Conservation (phyloP, 139 green algal genomes). For the Protoeuglena noctilucae region DNA sequence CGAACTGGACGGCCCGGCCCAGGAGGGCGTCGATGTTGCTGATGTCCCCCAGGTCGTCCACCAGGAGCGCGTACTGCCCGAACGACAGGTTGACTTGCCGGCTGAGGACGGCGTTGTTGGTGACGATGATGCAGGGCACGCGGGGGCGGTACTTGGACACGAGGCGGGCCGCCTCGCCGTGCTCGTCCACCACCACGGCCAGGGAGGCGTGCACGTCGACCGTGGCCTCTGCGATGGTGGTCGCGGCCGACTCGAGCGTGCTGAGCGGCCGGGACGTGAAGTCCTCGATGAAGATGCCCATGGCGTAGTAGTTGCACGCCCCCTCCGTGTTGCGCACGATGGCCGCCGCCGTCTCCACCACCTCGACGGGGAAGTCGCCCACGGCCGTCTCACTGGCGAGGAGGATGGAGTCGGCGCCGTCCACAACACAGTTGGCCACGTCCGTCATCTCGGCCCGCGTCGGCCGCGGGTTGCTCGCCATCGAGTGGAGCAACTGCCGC, state of each 20-base stretch:
- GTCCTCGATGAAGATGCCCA: conserved; percentile 33
- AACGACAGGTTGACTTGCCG: background rate
- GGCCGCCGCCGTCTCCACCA: conserved; percentile 16
- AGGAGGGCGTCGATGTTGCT: background rate
- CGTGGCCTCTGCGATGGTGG: conserved; percentile 15
- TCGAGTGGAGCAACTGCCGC: conserved; percentile 33
- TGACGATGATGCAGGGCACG: conserved; percentile 6
- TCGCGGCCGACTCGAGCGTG: conserved; percentile 22
- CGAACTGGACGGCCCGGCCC: background rate
- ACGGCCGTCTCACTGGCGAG: conserved; percentile 31
- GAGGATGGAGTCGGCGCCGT: conserved; percentile 32
- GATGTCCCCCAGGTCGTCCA: background rate
- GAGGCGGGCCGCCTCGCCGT: background rate
- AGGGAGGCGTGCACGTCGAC: conserved; percentile 12
- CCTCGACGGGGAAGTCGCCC: conserved; percentile 32
- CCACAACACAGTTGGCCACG: conserved; percentile 37
- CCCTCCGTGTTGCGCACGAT: conserved; percentile 36
- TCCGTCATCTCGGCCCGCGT: conserved; percentile 46
- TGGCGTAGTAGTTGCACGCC: conserved; percentile 30
- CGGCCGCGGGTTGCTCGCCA: conserved; percentile 32
- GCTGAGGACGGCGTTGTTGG: background rate
- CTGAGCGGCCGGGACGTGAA: conserved; percentile 33
- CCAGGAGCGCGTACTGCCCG: background rate
- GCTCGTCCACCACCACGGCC: conserved; percentile 1
- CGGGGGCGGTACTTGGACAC: conserved; percentile 12